Conservation (phyloP, 257 asterid genomes). For the Lycium ferocissimum region DNA sequence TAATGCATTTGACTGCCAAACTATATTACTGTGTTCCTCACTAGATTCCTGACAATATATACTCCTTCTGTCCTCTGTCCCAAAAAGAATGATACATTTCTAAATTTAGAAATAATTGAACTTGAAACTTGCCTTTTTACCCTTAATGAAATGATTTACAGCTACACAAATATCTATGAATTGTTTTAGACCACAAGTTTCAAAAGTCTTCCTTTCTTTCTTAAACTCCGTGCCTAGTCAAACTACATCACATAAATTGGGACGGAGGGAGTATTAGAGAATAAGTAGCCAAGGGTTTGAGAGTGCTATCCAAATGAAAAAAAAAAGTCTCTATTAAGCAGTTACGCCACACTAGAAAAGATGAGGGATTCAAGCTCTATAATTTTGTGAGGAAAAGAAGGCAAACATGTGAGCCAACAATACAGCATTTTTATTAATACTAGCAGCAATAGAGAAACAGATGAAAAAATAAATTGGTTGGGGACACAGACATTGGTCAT, state of each 20-base stretch:
- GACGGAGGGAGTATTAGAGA: not conserved
- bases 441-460: conserved; percentile 11
- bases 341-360: not conserved
- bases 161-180: no score
- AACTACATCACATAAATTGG: no score
- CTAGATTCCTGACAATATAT: not conserved
- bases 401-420: conserved; percentile 15
- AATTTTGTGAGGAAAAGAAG: not conserved
- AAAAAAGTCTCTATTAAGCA: not conserved
- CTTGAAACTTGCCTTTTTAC: no score
- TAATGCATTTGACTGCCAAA: not conserved
- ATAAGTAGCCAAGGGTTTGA: not conserved
- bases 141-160: no score
- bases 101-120: no score
- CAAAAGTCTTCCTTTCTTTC: no score
- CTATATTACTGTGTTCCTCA: not conserved
- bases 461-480: not conserved
- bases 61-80: no score
- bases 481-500: not conserved
- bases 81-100: no score
- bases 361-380: conserved; percentile 4
- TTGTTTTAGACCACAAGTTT: no score
- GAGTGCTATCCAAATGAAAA: conserved; percentile 24
- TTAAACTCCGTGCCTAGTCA: no score
- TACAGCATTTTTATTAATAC: conserved; percentile 1